Base-by-base conservation (phyloP, 2,329 filamentous ascomycete genomes). In the Aspergillus quadrilineatus region DNA sequence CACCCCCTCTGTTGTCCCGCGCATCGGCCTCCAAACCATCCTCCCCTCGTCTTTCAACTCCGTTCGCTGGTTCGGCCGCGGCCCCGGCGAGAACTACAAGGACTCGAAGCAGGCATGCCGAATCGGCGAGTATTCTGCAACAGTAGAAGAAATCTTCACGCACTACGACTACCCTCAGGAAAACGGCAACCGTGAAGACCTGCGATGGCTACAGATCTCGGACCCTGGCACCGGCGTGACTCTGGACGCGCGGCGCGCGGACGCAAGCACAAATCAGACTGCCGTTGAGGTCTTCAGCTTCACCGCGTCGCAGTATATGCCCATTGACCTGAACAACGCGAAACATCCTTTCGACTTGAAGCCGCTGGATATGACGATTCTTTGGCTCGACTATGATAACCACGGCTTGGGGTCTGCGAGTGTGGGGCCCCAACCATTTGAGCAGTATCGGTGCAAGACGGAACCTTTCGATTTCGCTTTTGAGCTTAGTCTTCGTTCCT, bases 151-250 rank as follows among this genome's bases (percentile, higher is more conserved):
- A 0, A 75, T 89, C 28, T 80, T 82, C 65, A 79, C 80, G 0
- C 75, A 77, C 1, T 89, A 88, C 63, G 87, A 89, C 15, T 84
- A 85, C 22, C 87, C 87, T 0, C 87, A 90, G 67, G 87, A 89
- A 63, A 84, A 81, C 51, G 84, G 85, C 1, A 89, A 89, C 67
- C 77, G 83, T 12, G 83, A 82, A 53, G 83, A 83, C 34, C 82
- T 81, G 0, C 76, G 82, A 6, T 89, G 84, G 81, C 69, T 88
- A 22, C 42, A 39, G 32, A 29, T 53, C 5, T 29, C 30, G 9
- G n/a, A 47, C n/a, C 9, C 3, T 6, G 14, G 30, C 4, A 26
- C 6, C n/a, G 30, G 14, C 1, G 29, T 52, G 4, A 45, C 41
- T 3, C 50, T 52, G 1, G 50, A 52, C 17, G 50, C 63, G 2